Conservation (phyloP, 2,329 filamentous ascomycete genomes). For the Aspergillus awamori region DNA sequence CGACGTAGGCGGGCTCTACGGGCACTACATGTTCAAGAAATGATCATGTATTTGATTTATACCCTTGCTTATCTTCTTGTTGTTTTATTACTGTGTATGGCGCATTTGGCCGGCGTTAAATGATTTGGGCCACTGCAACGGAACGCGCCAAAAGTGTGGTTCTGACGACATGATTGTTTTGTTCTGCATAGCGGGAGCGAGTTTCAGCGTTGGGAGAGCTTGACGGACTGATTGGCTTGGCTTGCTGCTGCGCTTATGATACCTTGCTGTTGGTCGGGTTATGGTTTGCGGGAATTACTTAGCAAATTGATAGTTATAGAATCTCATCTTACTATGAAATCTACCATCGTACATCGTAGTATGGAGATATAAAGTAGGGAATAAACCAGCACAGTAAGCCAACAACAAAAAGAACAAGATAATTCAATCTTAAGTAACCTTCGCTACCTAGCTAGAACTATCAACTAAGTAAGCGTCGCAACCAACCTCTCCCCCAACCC, state of each 20-base stretch:
- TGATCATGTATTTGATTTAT: conserved; percentile 32
- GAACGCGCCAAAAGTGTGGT: conserved; percentile 11
- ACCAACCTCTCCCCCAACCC: conserved; percentile 57
- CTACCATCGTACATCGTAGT: too few relatives aligned
- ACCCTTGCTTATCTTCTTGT: conserved; percentile 16
- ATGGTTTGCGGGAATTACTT: too few relatives aligned
- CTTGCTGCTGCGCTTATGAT: conserved; percentile 11
- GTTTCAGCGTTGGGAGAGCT: conserved; percentile 17
- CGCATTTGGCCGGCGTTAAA: not conserved
- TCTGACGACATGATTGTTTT: conserved; percentile 13
- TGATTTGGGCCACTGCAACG: conserved; percentile 2
- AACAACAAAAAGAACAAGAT: too few relatives aligned
- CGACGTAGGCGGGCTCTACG: conserved; percentile 62
- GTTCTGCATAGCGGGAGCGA: conserved; percentile 26
- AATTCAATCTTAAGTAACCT: too few relatives aligned
- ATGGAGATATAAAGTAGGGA: too few relatives aligned
- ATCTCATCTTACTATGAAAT: too few relatives aligned
- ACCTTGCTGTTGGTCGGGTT: conserved; percentile 8
- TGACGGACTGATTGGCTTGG: conserved; percentile 9
- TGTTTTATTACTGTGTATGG: not conserved
- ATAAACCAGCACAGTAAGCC: too few relatives aligned
- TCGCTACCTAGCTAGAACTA: too few relatives aligned
- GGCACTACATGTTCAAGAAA: conserved; percentile 62
- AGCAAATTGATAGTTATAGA: too few relatives aligned
- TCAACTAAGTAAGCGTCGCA: not conserved